Evolutionary conservation across 225 moss, liverwort and hornwort genomes (phyloP), one percentile per base, ranked within the genome.

Genomic region (Takakia lepidozioides): DNA sequence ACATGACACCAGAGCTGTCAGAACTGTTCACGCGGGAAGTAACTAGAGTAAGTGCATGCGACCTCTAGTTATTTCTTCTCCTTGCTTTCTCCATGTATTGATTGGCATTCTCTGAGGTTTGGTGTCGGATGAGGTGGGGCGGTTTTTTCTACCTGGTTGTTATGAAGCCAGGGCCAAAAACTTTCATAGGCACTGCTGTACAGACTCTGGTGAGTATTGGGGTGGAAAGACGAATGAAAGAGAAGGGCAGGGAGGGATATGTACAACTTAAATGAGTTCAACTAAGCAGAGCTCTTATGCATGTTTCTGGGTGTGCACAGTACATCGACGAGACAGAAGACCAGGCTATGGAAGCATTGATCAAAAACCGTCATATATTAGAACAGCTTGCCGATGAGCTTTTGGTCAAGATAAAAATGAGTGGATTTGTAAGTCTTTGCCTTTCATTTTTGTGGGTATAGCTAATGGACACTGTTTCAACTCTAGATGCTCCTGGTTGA

Each of bases 1-100:
- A 85, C 52, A 98, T 98, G 98, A 58, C 91, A 26, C 72, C 80
- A 38, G 98, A 98, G 61, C 61, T 98, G 50, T 98, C 98, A 13
- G 98, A 98, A 59, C 52, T 91, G 32, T 98, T 98, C 46, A 98
- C 91, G 8, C 82, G 98, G 17, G 91, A 98, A 76, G 58, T 98
- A 14, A 87, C 87, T 1, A 76, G 71, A 51, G 98, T 78, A 83
- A 60, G 70, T 54, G 45, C 18, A 37, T 29, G 2, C n/a, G n/a
- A n/a, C n/a, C n/a, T n/a, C n/a, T n/a, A n/a, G n/a, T n/a, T n/a
- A n/a, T n/a, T n/a, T n/a, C n/a, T n/a, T n/a, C n/a, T n/a, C n/a
- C n/a, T n/a, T n/a, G n/a, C n/a, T n/a, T n/a, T n/a, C n/a, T n/a
- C n/a, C n/a, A n/a, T n/a, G n/a, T n/a, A n/a, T n/a, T n/a, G n/a